Percentiles rank a stretch among this genome's conserved stretches.
These are phyloP conservation scores for Epithele typhae DNA, from an alignment of 768 basidiomycete species.

Conservation along the genomic window DNA sequence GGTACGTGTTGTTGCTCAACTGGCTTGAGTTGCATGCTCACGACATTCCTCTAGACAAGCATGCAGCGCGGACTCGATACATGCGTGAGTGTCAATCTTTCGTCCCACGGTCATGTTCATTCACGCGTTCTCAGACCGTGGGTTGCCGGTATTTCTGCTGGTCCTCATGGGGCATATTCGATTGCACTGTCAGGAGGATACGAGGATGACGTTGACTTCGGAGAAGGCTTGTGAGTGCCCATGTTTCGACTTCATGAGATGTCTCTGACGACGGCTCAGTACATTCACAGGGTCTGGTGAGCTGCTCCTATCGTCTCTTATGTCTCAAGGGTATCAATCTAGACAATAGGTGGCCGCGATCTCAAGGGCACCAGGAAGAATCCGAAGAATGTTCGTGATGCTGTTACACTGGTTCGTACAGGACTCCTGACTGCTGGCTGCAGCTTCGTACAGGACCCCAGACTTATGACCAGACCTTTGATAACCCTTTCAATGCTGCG, in stretches of 20 bases:
- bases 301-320: too few species aligned
- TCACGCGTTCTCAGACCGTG: slow-evolving; percentile 50
- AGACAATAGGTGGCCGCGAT: slow-evolving; percentile 67
- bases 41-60: slow-evolving; percentile 33
- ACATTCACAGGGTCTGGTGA: slow-evolving; percentile 81
- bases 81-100: slow-evolving; percentile 59
- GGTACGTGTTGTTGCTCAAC: slow-evolving; percentile 33
- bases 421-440: slow-evolving; percentile 72
- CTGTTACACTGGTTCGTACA: slow-evolving; percentile 73
- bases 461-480: slow-evolving; percentile 78
- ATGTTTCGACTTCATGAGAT: background rate
- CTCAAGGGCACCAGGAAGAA: slow-evolving; percentile 76
- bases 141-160: slow-evolving; percentile 77
- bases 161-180: slow-evolving; percentile 71
- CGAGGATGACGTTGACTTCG: slow-evolving; percentile 78
- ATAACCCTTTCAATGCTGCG: slow-evolving; percentile 65
- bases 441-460: slow-evolving; percentile 89
- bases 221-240: slow-evolving; percentile 71
- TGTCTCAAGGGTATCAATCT: too few species aligned
- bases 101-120: background rate
- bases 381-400: slow-evolving; percentile 71
- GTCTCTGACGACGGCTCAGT: slow-evolving; percentile 30
- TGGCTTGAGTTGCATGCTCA: background rate
- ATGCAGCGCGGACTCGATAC: slow-evolving; percentile 76
- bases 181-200: slow-evolving; percentile 89